These are phyloP conservation scores for Euphorbia tirucalli DNA, from an alignment of 345 rosid genomes.

Conservation along the genomic window DNA sequence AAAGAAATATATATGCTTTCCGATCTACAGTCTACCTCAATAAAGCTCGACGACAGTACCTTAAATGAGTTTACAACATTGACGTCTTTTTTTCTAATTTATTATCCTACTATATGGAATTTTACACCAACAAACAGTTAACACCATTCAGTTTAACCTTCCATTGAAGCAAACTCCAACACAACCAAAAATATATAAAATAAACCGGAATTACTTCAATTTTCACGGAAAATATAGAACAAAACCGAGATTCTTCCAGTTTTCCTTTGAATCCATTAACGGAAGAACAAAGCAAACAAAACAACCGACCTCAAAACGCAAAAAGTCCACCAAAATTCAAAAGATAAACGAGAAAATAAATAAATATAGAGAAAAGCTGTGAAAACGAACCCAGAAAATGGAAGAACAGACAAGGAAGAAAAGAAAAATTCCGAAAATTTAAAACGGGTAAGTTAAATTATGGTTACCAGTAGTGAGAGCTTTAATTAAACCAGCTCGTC, in stretches of 20 bases:
- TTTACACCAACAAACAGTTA: not conserved
- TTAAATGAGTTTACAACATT: too few species aligned
- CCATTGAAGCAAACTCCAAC: not conserved
- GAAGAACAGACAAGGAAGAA: not conserved
- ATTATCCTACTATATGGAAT: not conserved
- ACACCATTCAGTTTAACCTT: not conserved
- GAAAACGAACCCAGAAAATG: too few species aligned
- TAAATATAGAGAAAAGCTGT: not conserved
- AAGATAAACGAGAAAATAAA: too few species aligned
- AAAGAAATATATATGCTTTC: not conserved
- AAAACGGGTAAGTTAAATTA: too few species aligned
- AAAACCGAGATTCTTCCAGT: too few species aligned
- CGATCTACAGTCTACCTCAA: too few species aligned
- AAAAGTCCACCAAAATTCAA: too few species aligned
- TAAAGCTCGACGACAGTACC: too few species aligned
- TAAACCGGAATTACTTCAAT: too few species aligned
- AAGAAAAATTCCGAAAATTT: too few species aligned
- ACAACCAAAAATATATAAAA: not conserved
- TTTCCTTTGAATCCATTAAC: too few species aligned
- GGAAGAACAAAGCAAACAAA: not conserved
- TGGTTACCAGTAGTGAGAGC: conserved; percentile 26
- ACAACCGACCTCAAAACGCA: not conserved
- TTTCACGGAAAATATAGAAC: not conserved
- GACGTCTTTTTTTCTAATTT: not conserved
- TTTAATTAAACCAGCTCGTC: conserved; percentile 20